Evolutionary conservation across 768 basidiomycete genomes (phyloP).

Genomic region (Paxillus ammoniavirescens): DNA sequence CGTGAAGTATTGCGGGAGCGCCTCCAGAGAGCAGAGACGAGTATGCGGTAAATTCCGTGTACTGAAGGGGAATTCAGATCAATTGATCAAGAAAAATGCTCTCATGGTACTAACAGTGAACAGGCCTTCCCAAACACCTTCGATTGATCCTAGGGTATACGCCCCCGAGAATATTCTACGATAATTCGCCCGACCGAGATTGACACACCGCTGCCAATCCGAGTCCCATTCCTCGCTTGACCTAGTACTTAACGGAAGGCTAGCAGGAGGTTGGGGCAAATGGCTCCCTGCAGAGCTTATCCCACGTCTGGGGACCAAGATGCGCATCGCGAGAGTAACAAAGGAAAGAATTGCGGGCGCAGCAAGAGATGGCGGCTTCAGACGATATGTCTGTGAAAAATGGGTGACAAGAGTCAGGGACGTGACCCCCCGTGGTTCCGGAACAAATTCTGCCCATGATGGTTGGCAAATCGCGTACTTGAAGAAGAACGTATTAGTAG

Average conservation of each 20-base stretch:
- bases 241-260: conserved; percentile 9
- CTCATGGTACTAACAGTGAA: conserved; percentile 59
- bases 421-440: conserved; percentile 24
- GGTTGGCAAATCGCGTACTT: conserved; percentile 63
- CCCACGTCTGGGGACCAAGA: conserved; percentile 6
- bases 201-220: conserved; percentile 64
- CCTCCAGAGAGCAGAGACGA: conserved; percentile 71
- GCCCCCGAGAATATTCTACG: conserved; percentile 39
- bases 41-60: conserved; percentile 84
- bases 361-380: conserved; percentile 61
- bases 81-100: neutral
- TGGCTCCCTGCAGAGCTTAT: neutral
- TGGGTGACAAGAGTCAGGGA: conserved; percentile 31
- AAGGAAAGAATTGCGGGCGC: conserved; percentile 73
- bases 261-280: conserved; percentile 15
- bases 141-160: conserved; percentile 65
- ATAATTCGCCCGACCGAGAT: conserved; percentile 31
- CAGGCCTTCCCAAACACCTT: conserved; percentile 78
- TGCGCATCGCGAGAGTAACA: conserved; percentile 46
- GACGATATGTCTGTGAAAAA: conserved; percentile 44
- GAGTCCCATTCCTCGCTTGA: conserved; percentile 61
- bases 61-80: conserved; percentile 40
- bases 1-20: conserved; percentile 62
- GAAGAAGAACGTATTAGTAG: conserved; percentile 6
- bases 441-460: conserved; percentile 58